Evolutionary conservation across 2,329 filamentous ascomycete species (phyloP), one percentile per base, ranked within the genome.

Genomic region (Davidsoniella virescens): DNA sequence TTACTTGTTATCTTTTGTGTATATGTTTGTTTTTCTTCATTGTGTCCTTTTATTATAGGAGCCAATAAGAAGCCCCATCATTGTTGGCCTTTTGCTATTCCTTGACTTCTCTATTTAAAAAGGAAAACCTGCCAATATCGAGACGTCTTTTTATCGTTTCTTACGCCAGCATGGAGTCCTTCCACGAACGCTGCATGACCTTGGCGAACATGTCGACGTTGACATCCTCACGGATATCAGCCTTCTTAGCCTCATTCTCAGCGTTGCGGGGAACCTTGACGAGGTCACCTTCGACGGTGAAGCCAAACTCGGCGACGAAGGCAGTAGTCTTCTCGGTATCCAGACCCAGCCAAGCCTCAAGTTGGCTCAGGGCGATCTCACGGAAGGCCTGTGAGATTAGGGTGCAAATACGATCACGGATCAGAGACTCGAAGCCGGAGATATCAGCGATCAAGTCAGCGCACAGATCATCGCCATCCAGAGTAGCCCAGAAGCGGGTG

Each of bases 161-260:
- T 20, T 53, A 53, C 44, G 14, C 51, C 51, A 50, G 18, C 37
- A 54, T 39, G 9, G 52, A 44, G 36, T 90, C 84, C 70, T 94
- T 87, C 73, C 87, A 94, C 46, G 85, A 83, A 61, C 88, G 76
- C 66, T 83, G 76, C 56, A 94, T 78, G 55, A 94, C 80, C 58
- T 86, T 74, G 48, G 78, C 71, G 66, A 88, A 88, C 70, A 87
- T 87, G 58, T 92, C 85, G 54, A 94, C 82, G 67, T 84, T 87
- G 62, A 98, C 92, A 57, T 92, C 88, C 73, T 98, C 92, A 60
- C 88, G 78, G 61, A 95, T 93, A 65, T 95, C 84, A 39, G 87
- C 83, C 66, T 92, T 92, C 73, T 93, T 87, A 42, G 87, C 92
- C 76, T 96, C 90, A 65, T 95, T 95, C 69, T 98, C 92, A 62